Evolutionary conservation across 495 filamentous ascomycete genomes (phyloP), one percentile per base, ranked within the genome.

Genomic region (Coniosporium apollinis): DNA sequence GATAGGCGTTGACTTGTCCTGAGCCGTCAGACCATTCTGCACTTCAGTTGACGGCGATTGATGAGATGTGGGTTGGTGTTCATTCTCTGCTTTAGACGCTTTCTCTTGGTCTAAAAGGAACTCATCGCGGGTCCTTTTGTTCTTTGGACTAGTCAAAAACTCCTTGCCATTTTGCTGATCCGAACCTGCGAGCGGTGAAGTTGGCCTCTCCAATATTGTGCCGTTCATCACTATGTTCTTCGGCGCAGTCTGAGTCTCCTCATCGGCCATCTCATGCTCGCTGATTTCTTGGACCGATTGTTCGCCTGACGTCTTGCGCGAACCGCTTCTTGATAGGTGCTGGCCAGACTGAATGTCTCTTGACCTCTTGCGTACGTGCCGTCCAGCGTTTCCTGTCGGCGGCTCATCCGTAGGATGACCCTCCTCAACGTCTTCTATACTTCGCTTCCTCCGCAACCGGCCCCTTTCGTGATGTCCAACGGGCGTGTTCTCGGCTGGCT

Each of bases 391-490:
- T 13, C 39, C 33, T 19, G 38, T 30, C 17, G 39, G n/a, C n/a
- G n/a, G n/a, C 19, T 19, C 34, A 9, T 49, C 38, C 3, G 39
- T 41, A 9, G 30, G 16, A 5, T 52, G 32, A 17, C 46, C 54
- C 7, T 36, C 46, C 16, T 66, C 47, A 2, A 62, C 46, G 25
- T 69, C 63, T 36, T 72, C 67, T 33, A 65, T 64, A 14, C 70
- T 76, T 34, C 72, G 55, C 54, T 78, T 78, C 28, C 52, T 54
- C 24, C 54, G 43, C 14, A 61, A 37, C 20, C 69, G 52, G 9
- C 66, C 64, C 24, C 60, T 33, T 8, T 49, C 42, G 14, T 25
- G 39, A 11, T 33, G 14, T 11, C 32, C 37, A 20, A 28, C 29
- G 28, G 38, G 34, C 5, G 22, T 21, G 19, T 25, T 10, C 5